Evolutionary conservation across 1,284 basidiomycete genomes (phyloP).

Genomic region (Macrocystidia cucumis): DNA sequence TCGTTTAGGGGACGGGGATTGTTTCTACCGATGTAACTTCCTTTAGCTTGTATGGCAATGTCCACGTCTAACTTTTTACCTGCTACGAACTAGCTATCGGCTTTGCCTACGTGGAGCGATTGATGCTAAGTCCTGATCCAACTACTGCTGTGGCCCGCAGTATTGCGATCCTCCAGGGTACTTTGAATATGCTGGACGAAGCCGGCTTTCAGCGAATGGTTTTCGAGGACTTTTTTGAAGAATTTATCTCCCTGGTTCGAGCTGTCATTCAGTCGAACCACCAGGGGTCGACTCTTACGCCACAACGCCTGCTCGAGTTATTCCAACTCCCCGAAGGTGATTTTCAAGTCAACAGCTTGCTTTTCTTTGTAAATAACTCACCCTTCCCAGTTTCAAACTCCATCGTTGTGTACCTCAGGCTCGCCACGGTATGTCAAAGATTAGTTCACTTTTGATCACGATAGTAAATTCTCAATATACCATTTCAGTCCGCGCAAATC

Average conservation of each 20-base stretch:
- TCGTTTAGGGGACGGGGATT: slow-evolving; percentile 63
- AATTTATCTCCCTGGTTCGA: slow-evolving; percentile 19
- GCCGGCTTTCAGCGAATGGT: slow-evolving; percentile 62
- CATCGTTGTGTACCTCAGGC: slow-evolving; percentile 69
- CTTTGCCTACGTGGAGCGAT: slow-evolving; percentile 57
- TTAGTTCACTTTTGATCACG: background rate
- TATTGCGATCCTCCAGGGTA: slow-evolving; percentile 44
- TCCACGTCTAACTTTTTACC: slow-evolving; percentile 4
- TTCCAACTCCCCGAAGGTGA: slow-evolving; percentile 54
- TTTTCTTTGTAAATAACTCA: slow-evolving; percentile 1
- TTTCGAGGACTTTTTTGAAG: slow-evolving; percentile 29
- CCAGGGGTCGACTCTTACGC: slow-evolving; percentile 27
- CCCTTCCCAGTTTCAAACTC: slow-evolving; percentile 49
- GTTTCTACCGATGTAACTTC: slow-evolving; percentile 67
- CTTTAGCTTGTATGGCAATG: slow-evolving; percentile 3
- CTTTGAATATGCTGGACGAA: slow-evolving; percentile 43
- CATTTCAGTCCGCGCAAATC: slow-evolving; percentile 61
- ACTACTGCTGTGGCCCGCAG: slow-evolving; percentile 42
- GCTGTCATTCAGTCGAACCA: slow-evolving; percentile 31
- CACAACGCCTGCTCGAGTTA: slow-evolving; percentile 32
- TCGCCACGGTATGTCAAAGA: slow-evolving; percentile 47
- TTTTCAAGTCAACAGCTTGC: slow-evolving; percentile 7
- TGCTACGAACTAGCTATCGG: slow-evolving; percentile 47
- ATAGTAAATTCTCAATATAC: background rate
- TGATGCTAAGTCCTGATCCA: slow-evolving; percentile 37